Conservation (phyloP, 257 asterid species). For the Pogostemon cablin region DNA sequence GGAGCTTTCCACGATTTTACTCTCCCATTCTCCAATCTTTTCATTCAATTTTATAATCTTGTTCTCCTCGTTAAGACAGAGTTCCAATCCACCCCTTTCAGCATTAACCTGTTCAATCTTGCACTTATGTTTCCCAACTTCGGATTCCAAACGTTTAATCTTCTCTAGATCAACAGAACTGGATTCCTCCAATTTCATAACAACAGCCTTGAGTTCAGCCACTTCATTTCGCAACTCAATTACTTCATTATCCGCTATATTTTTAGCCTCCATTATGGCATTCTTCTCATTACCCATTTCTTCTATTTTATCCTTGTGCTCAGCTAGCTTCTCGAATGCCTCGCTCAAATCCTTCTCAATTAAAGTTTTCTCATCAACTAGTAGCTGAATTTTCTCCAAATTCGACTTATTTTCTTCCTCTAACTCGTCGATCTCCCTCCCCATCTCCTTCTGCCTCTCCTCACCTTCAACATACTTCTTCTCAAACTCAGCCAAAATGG, state of each 20-base stretch:
- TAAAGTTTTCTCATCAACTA: constrained; percentile 49
- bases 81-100: constrained; percentile 47
- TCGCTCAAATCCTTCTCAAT: constrained; percentile 49
- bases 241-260: constrained; percentile 43
- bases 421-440: constrained; percentile 45
- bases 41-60: constrained; percentile 42
- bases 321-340: constrained; percentile 42
- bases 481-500: constrained; percentile 59
- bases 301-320: constrained; percentile 37
- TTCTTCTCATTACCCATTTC: constrained; percentile 48
- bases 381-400: constrained; percentile 43
- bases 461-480: constrained; percentile 46
- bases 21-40: constrained; percentile 50
- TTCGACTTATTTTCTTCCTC: constrained; percentile 45
- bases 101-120: constrained; percentile 41
- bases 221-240: constrained; percentile 47
- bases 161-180: constrained; percentile 38
- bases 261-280: constrained; percentile 46
- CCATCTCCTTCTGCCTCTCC: constrained; percentile 59
- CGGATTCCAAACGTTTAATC: constrained; percentile 47
- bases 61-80: constrained; percentile 43
- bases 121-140: constrained; percentile 39
- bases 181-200: constrained; percentile 43
- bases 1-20: constrained; percentile 35
- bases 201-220: constrained; percentile 38